Conservation (phyloP, 352 stramenopile species). For the Phytophthora agathidicida region DNA sequence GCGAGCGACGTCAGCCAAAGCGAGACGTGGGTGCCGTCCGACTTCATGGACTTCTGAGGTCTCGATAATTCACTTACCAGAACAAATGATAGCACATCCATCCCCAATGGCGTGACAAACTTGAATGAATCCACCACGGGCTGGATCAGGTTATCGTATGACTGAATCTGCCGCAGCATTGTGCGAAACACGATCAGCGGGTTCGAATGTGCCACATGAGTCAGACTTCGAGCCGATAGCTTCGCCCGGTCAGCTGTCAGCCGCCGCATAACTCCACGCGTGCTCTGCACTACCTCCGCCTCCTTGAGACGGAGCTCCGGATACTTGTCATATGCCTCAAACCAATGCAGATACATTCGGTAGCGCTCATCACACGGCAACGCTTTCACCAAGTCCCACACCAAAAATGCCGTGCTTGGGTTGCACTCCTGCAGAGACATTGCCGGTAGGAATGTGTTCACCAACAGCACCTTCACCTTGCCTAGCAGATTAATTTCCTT, state of each 20-base stretch:
- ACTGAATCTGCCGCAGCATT: constrained; percentile 96
- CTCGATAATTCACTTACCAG: constrained; percentile 91
- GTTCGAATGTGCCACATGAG: constrained; percentile 93
- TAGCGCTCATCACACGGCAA: constrained; percentile 84
- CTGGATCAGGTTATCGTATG: constrained; percentile 97
- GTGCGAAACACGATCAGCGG: constrained; percentile 94
- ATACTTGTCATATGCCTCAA: constrained; percentile 60
- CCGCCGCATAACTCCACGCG: constrained; percentile 78
- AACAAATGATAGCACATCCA: constrained; percentile 95
- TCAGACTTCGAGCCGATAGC: constrained; percentile 72
- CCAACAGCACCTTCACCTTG: constrained; percentile 59
- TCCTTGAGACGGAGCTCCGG: constrained; percentile 73
- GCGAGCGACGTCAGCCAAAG: constrained; percentile 94
- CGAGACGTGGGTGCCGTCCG: constrained; percentile 92
- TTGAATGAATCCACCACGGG: constrained; percentile 96
- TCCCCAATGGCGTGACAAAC: constrained; percentile 92
- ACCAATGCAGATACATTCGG: constrained; percentile 82
- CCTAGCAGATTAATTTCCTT: constrained; percentile 27
- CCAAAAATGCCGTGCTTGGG: constrained; percentile 72
- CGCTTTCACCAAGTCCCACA: constrained; percentile 86
- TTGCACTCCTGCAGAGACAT: constrained; percentile 80
- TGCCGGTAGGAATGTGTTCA: constrained; percentile 71
- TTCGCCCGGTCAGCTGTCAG: constrained; percentile 85
- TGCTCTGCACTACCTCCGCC: constrained; percentile 71
- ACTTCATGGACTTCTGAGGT: constrained; percentile 85